Evolutionary conservation across 805 yeast genomes (phyloP), one percentile per base, ranked within the genome.

Genomic region (Wickerhamomyces rabaulensis): DNA sequence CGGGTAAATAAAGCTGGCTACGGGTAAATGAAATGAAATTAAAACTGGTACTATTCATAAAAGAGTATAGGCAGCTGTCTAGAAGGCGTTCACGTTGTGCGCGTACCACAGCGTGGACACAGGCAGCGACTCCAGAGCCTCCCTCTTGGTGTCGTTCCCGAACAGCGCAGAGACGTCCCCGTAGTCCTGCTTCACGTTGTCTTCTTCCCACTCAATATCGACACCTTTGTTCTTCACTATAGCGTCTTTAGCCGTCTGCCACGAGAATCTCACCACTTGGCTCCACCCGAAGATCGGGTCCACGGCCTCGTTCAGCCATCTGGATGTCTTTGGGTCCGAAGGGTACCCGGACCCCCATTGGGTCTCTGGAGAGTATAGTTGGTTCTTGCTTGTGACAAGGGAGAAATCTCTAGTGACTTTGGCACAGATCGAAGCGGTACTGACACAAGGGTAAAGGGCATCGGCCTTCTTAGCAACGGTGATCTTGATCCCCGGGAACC

Each of bases 381-480:
- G 51, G 44, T 61, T 52, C 42, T 65, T 64, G 51, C 58, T 68
- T 53, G 63, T 57, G 29, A 66, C 53, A 50, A 86, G 65, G 38
- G 78, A 74, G 40, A 78, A 65, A 63, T 94, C 99, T 60, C 99
- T 76, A 0, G 98, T 90, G 7, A 94, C 99, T 62, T 94, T 94
- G 9, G 99, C 99, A 40, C 91, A 91, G 41, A 94, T 87, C 19
- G 95, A 85, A 0, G 99, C 99, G 1, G 95, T 87, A 62, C 95
- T 85, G 8, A 94, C 99, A 45, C 89, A 82, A 1, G 98, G 97
- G 61, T 75, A 94, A 17, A 89, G 61, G 17, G 97, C 82, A 69
- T 94, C 99, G 0, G 99, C 99, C 61, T 94, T 94, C 61, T 94
- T 94, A 9, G 96, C 79, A 7, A 94, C 99, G 0, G 89, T 84